phyloP scores from a whole-genome alignment of 257 asterid genomes.

The Prunella vulgaris region DNA sequence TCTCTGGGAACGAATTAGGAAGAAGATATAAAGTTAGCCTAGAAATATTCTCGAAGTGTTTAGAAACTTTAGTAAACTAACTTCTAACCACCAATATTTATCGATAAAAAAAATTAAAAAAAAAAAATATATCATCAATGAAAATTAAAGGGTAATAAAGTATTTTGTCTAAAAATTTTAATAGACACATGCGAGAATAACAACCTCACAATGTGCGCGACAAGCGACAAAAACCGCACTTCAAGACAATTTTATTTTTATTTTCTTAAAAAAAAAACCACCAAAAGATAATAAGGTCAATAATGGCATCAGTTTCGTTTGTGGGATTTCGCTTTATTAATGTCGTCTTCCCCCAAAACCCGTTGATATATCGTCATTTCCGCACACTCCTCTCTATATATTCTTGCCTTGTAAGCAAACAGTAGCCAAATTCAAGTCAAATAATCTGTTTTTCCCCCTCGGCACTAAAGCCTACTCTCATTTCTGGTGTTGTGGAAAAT shows the following conservation, averaged over 20 bases:
- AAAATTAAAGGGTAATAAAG: no score
- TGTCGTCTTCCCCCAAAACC: neutral
- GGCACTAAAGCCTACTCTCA: neutral
- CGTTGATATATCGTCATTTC: neutral
- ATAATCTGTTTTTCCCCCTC: neutral
- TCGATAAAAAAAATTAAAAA: no score
- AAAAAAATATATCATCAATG: no score
- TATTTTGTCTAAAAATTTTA: no score
- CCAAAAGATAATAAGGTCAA: neutral
- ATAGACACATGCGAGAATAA: no score
- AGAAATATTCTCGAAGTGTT: no score
- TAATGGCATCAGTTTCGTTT: neutral
- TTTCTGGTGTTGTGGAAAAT: neutral
- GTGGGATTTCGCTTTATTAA: neutral
- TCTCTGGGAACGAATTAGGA: no score
- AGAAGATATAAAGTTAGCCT: no score
- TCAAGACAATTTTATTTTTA: neutral
- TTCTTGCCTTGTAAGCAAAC: conserved; percentile 30
- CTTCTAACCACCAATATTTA: no score
- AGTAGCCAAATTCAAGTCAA: neutral
- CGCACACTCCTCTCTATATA: neutral
- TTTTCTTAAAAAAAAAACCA: neutral
- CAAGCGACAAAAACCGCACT: neutral
- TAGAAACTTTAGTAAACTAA: no score
- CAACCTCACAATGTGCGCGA: neutral